A percentile compares a stretch with the other conserved stretches of the same genome.
Evolutionary conservation across 768 basidiomycete genomes (phyloP).

Genomic region (Tylopilus rubrobrunneus): DNA sequence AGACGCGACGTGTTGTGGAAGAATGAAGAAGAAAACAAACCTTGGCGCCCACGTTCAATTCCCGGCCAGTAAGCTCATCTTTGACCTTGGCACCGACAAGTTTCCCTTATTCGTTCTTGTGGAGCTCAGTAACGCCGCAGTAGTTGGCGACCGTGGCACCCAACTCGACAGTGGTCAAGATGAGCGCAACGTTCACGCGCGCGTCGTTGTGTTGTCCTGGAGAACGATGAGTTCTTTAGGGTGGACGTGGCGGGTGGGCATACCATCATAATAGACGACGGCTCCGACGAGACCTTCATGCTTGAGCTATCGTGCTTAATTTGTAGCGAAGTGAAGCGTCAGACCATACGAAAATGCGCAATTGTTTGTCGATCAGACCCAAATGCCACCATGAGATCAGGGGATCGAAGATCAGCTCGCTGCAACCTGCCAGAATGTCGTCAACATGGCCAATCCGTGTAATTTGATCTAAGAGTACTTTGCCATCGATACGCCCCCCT

Average conservation of each 20-base stretch:
- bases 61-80: conserved; percentile 80
- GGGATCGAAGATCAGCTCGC: conserved; percentile 80
- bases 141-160: conserved; percentile 90
- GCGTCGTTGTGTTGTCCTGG: conserved; percentile 97
- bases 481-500: conserved; percentile 98
- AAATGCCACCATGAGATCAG: conserved; percentile 68
- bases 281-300: conserved; percentile 88
- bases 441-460: conserved; percentile 23
- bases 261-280: conserved; percentile 96
- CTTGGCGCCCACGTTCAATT: conserved; percentile 80
- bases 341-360: conserved; percentile 77
- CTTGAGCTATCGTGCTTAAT: conserved; percentile 74
- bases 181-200: conserved; percentile 93
- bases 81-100: conserved; percentile 72
- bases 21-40: conserved; percentile 30
- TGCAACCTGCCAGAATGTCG: conserved; percentile 27
- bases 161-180: conserved; percentile 91
- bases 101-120: conserved; percentile 62
- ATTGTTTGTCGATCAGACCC: conserved; percentile 82
- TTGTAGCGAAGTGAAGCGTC: conserved; percentile 78
- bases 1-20: not conserved
- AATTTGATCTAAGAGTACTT: conserved; percentile 61
- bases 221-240: not conserved
- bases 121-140: conserved; percentile 74
- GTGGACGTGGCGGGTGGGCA: conserved; percentile 11